phyloP scores from a whole-genome alignment of 306 rosid species.

The Albizia julibrissin region DNA sequence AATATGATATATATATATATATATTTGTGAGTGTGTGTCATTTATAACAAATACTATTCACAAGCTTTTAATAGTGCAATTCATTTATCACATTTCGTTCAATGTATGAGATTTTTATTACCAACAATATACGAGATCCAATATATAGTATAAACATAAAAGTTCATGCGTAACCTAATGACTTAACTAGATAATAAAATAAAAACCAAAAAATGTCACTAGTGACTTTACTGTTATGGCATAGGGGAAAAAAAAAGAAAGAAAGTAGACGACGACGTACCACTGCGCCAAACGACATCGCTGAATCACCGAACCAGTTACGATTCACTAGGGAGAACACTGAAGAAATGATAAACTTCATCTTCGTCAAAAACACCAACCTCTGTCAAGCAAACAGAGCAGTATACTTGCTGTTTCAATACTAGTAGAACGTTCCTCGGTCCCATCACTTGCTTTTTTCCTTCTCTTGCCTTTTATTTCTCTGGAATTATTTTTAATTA shows the following conservation, averaged over 20 bases:
- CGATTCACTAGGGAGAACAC: conserved; percentile 63
- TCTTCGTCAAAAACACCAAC: conserved; percentile 70
- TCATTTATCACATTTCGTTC: no score
- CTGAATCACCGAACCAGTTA: conserved; percentile 5
- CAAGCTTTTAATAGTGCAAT: no score
- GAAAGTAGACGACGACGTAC: no score
- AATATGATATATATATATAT: no score
- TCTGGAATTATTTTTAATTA: conserved; percentile 37
- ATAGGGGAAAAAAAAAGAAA: no score
- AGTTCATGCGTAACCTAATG: background rate
- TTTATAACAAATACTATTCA: no score
- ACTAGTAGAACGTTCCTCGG: conserved; percentile 35
- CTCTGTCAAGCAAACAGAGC: conserved; percentile 70
- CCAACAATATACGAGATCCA: background rate
- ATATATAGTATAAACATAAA: background rate
- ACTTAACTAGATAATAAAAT: background rate
- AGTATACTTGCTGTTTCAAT: conserved; percentile 61
- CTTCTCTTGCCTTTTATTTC: conserved; percentile 45
- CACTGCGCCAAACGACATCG: background rate
- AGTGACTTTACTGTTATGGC: background rate
- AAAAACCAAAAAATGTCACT: background rate
- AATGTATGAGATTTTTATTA: no score
- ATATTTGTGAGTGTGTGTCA: no score
- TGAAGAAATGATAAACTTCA: conserved; percentile 66
- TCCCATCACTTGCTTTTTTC: conserved; percentile 33